Base-by-base conservation (phyloP, 148 eudicot species). In the Rhododendron ferrugineum region DNA sequence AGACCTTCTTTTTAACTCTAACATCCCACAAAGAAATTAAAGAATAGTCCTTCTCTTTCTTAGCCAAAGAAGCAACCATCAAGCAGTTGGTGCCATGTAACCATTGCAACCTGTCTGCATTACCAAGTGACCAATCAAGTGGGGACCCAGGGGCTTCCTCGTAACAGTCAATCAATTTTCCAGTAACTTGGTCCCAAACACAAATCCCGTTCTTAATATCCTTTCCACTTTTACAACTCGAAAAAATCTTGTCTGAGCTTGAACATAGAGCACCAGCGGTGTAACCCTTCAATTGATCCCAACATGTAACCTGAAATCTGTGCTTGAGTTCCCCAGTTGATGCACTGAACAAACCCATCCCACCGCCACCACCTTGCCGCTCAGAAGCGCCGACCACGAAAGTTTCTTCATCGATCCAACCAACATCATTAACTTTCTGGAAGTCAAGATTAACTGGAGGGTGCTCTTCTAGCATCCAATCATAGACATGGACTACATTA, bases 401-500 rank as follows among this genome's bases (percentile, higher is more conserved):
- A 77, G 88, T 85, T 1, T 89, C 88, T 0, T 96, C 68, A 74
- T 92, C 93, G 22, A 92, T 66, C 96, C 96, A 96, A 0, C 89
- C 87, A 0, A 89, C 92, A 47, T 96, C 98, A 78, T 96, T 96
- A 9, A 96, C 93, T 28, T 93, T 89, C 86, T 93, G 94, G 84
- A 93, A 96, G 85, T 96, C 98, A 20, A 94, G 90, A 66, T 89
- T 92, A 23, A 94, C 86, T 6, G 98, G 93, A 18, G 90, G 86
- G 68, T 90, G 96, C 81, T 96, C 94, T 72, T 93, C 89, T 0
- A 96, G 47, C 90, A 87, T 91, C 98, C 98, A 96, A 66, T 96
- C 96, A 34, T 93, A 94, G 23, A 96, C 96, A 56, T 94, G 96
- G n/a, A 96, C 98, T 64, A 96, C 89, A 73, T 91, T 93, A n/a